Base-by-base conservation (phyloP, 2,329 filamentous ascomycete genomes). In the Diplodia intermedia region DNA sequence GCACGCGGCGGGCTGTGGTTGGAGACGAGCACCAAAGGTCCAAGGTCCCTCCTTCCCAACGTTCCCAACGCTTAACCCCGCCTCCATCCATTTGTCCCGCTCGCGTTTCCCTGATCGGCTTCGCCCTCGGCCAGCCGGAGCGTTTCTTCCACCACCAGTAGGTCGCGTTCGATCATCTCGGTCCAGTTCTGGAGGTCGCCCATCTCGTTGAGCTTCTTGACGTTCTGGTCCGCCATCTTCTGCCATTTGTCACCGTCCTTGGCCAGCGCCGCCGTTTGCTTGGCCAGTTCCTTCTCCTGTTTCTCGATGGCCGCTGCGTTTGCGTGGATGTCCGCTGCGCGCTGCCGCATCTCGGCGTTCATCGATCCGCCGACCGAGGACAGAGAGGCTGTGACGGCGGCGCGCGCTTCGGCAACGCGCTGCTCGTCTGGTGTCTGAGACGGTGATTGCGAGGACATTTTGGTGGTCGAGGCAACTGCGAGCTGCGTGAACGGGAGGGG, bases 151-250 rank as follows among this genome's bases (percentile, higher is more conserved):
- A 81, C 66, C 49, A 80, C 78, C 66, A 81, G 53, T 69, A 81
- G 56, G 61, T 81, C 79, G 56, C 79, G 72, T 69, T 81, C 91
- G 74, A 94, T 83, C 80, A 93, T 88, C 84, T 95, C 92, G 26
- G 91, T 91, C 91, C 91, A 95, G 78, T 94, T 94, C 83, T 94
- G 91, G 75, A 94, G 86, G 76, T 93, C 89, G 29, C 91, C 91
- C 70, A 93, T 82, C 83, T 93, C 91, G 81, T 93, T 94, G 69
- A 94, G 81, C 74, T 85, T 85, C 71, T 85, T 84, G 55, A 86
- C 86, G 43, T 89, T 89, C 68, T 84, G 85, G 71, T 86, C 86
- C 5, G 88, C 88, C 72, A 92, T 82, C 71, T 85, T 85, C 71
- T 84, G 85, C 75, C 92, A 85, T 78, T 87, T 86, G 70, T 89